phyloP scores from a whole-genome alignment of 2,329 filamentous ascomycete genomes.

The Fusarium beomiforme region DNA sequence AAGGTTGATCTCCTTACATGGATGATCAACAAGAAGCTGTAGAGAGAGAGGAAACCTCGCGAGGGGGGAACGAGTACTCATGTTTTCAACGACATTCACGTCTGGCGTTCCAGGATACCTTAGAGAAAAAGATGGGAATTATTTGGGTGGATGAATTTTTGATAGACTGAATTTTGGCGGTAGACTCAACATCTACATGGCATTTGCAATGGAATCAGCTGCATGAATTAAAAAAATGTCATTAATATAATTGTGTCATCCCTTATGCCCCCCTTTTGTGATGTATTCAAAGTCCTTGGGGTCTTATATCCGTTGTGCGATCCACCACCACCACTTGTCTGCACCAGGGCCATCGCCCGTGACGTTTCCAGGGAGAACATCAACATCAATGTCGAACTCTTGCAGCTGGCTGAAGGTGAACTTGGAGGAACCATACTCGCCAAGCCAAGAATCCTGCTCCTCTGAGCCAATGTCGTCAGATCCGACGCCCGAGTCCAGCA shows the following conservation, averaged over 20 bases:
- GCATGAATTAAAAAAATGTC: conserved; percentile 37
- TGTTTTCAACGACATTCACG: conserved; percentile 46
- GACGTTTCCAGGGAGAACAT: conserved; percentile 80
- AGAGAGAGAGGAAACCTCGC: conserved; percentile 28
- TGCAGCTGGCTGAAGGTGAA: conserved; percentile 86
- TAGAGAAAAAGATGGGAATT: conserved; percentile 32
- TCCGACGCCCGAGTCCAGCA: conserved; percentile 84
- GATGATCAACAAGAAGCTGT: conserved; percentile 75
- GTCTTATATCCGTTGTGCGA: conserved; percentile 68
- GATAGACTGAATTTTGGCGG: conserved; percentile 39
- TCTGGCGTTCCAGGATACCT: conserved; percentile 45
- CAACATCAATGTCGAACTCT: conserved; percentile 82
- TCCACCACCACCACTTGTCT: conserved; percentile 91
- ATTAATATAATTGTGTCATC: conserved; percentile 40
- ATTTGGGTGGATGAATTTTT: conserved; percentile 19
- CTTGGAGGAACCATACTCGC: conserved; percentile 78
- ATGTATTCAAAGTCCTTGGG: background rate
- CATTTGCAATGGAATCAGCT: conserved; percentile 32
- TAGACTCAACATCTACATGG: conserved; percentile 57
- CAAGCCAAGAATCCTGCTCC: conserved; percentile 86
- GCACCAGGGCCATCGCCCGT: conserved; percentile 73
- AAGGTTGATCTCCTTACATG: conserved; percentile 96
- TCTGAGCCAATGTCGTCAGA: conserved; percentile 68
- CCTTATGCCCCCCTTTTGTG: background rate
- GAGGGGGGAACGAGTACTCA: conserved; percentile 46